phyloP scores from a whole-genome alignment of 306 rosid species.

The Sphenostylis stenocarpa region DNA sequence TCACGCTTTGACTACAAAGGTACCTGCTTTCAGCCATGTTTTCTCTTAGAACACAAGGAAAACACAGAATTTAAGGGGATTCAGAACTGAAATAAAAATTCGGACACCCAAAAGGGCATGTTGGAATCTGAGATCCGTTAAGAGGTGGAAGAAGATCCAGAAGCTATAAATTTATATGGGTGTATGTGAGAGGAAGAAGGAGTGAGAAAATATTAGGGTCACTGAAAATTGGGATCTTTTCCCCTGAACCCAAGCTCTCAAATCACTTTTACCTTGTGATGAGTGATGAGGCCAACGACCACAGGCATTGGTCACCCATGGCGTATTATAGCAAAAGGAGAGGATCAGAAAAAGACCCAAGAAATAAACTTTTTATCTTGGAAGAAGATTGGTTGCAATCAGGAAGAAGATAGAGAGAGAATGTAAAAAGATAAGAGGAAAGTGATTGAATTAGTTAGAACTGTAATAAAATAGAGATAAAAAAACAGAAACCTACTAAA shows the following conservation, averaged over 20 bases:
- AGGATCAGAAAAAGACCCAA: background rate
- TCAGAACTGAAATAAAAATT: constrained; percentile 5
- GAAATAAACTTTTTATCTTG: background rate
- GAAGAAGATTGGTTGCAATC: background rate
- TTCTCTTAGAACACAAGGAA: background rate
- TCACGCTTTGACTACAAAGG: constrained; percentile 8
- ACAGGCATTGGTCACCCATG: background rate
- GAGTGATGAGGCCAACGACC: constrained; percentile 25
- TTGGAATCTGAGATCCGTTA: constrained; percentile 44
- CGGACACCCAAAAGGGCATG: background rate
- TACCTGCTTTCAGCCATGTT: background rate
- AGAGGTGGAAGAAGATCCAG: constrained; percentile 30
- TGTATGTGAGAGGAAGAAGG: background rate
- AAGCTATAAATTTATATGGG: background rate
- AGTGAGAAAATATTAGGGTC: constrained; percentile 32
- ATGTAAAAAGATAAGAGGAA: background rate
- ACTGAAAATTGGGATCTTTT: constrained; percentile 45
- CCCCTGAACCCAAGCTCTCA: constrained; percentile 22
- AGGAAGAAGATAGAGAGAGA: background rate
- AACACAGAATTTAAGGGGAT: background rate
- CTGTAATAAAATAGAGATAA: background rate
- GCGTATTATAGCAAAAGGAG: constrained; percentile 40
- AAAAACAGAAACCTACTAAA: too few relatives aligned
- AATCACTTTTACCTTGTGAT: constrained; percentile 6
- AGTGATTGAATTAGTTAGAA: background rate